Evolutionary conservation across 108 stramenopile genomes (phyloP), one percentile per base, ranked within the genome.

Genomic region (Nitzschia sp.): DNA sequence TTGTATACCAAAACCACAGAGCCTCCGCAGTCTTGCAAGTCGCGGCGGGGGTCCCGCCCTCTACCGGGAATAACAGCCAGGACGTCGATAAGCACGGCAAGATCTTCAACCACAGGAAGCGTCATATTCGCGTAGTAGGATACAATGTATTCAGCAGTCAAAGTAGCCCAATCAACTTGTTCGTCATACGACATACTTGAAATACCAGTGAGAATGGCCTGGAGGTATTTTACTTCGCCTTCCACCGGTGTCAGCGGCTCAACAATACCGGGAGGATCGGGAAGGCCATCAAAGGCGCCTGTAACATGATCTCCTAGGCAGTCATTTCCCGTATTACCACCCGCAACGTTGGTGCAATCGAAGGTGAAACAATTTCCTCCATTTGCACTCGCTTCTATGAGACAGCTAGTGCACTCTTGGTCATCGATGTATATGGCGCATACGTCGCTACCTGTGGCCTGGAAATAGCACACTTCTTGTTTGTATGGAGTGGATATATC

Each of bases 261-360:
- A 11, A 15, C 38, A 15, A 8, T 42, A 42, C 38, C 38, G n/a
- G n/a, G n/a, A n/a, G n/a, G n/a, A n/a, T n/a, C n/a, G n/a, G n/a
- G n/a, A n/a, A n/a, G n/a, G 38, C 13, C 13, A 42, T 13, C 38
- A 23, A 51, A 51, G 21, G 21, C 21, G n/a, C 21, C 49, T 5
- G 49, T 19, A n/a, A 23, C 19, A n/a, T 5, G 4, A 19, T 51
- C 49, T 51, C 49, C 49, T n/a, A 23, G 4, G 21, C 49, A 51
- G 49, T 17, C 49, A 23, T 51, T 51, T 51, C 49, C 49, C 8
- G 49, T 5, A 51, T 51, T 51, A n/a, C 49, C 49, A n/a, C 21
- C 21, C 21, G 8, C 19, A 51, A 51, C 4, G 21, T 51, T 51
- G 13, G 49, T 51, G 49, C 49, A 51, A 19, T 51, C 49, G 21